Conservation (phyloP, 106 monocot genomes). For the Narthecium ossifragum region DNA sequence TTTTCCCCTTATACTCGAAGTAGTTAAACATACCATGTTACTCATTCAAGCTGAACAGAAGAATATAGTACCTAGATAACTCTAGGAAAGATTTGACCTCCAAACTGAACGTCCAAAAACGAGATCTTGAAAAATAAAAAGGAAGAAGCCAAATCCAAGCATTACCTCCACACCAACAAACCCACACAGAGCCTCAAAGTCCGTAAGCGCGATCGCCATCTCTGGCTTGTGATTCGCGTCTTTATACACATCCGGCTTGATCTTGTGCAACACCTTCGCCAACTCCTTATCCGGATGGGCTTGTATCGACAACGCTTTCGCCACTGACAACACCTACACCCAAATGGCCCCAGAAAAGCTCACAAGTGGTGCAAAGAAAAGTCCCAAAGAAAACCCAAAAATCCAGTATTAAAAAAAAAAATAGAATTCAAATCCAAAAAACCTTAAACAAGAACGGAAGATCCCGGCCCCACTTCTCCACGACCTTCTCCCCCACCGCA, state of each 20-base stretch:
- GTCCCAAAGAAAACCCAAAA: background rate
- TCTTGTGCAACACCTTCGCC: slow-evolving; percentile 54
- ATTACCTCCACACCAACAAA: slow-evolving; percentile 64
- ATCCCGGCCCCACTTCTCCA: slow-evolving; percentile 56
- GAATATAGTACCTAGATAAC: too few species aligned
- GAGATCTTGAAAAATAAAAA: too few species aligned
- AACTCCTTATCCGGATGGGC: slow-evolving; percentile 89
- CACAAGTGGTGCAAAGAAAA: background rate
- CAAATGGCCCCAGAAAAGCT: background rate
- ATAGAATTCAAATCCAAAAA: background rate
- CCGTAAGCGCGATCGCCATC: slow-evolving; percentile 90
- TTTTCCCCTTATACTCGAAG: too few species aligned
- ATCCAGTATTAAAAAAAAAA: background rate
- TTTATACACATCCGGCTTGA: slow-evolving; percentile 62
- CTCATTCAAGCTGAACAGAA: too few species aligned
- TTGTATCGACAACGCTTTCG: slow-evolving; percentile 88
- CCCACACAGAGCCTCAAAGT: slow-evolving; percentile 83
- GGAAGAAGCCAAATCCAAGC: too few species aligned
- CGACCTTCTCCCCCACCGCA: slow-evolving; percentile 52
- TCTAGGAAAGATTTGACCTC: too few species aligned
- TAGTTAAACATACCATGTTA: too few species aligned
- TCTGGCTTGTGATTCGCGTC: slow-evolving; percentile 92
- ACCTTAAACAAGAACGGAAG: slow-evolving; percentile 97
- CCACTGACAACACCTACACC: slow-evolving; percentile 73
- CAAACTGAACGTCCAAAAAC: too few species aligned